Evolutionary conservation across 345 rosid species (phyloP).

Genomic region (Trapa bicornis): DNA sequence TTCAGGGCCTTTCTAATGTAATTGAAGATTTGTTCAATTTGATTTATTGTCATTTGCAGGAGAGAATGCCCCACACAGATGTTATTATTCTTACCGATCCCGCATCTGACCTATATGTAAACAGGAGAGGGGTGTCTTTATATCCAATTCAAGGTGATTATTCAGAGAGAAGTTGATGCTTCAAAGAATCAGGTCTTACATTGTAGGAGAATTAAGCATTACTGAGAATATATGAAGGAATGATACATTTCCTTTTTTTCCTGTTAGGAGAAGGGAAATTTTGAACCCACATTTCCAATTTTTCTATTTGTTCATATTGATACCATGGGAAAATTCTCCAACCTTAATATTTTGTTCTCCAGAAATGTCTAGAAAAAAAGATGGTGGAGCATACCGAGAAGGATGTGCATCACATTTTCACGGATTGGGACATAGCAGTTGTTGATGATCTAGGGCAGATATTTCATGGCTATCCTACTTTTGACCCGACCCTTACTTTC

Average conservation of each 20-base stretch:
- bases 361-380: constrained; percentile 60
- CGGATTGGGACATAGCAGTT: constrained; percentile 80
- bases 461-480: constrained; percentile 43
- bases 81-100: constrained; percentile 78
- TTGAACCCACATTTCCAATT: neutral
- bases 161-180: constrained; percentile 84
- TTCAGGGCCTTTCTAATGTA: neutral
- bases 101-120: constrained; percentile 52
- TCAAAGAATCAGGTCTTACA: constrained; percentile 97
- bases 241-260: neutral
- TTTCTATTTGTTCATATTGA: neutral
- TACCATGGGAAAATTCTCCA: neutral
- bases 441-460: constrained; percentile 55
- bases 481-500: constrained; percentile 82
- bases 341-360: constrained; percentile 1
- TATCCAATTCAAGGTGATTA: constrained; percentile 74
- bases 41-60: constrained; percentile 26
- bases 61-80: constrained; percentile 64
- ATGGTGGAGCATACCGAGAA: constrained; percentile 32
- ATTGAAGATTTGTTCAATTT: neutral
- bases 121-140: constrained; percentile 35
- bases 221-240: neutral
- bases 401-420: constrained; percentile 59
- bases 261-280: neutral
- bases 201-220: constrained; percentile 55